Evolutionary conservation across 768 basidiomycete species (phyloP).

Genomic region (Hypholoma fasciculare): DNA sequence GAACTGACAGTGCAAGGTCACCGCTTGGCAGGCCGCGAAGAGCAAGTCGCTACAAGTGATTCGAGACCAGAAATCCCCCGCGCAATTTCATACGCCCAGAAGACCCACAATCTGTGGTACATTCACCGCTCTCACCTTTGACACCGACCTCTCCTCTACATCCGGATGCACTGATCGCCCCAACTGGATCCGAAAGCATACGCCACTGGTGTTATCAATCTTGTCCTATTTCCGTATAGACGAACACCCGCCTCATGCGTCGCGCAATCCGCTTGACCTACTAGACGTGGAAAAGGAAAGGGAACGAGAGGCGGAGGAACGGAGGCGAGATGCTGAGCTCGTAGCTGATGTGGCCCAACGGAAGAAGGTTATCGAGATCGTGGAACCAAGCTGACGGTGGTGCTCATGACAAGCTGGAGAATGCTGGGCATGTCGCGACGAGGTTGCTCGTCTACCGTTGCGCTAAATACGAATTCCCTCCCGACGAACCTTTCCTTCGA

Average conservation of each 20-base stretch:
- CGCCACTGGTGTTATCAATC: slow-evolving; percentile 85
- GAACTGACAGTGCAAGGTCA: slow-evolving; percentile 64
- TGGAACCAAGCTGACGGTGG: slow-evolving; percentile 92
- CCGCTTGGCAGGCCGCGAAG: slow-evolving; percentile 75
- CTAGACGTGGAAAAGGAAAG: slow-evolving; percentile 54
- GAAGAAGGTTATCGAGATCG: slow-evolving; percentile 83
- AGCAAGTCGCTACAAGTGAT: slow-evolving; percentile 77
- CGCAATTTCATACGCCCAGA: slow-evolving; percentile 70
- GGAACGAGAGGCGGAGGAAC: slow-evolving; percentile 68
- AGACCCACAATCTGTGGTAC: slow-evolving; percentile 56
- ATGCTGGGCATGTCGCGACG: slow-evolving; percentile 68
- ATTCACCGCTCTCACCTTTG: slow-evolving; percentile 93
- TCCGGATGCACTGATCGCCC: slow-evolving; percentile 95
- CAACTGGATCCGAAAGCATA: slow-evolving; percentile 99
- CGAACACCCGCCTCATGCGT: slow-evolving; percentile 53
- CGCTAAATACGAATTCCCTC: background rate
- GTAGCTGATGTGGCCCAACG: slow-evolving; percentile 76
- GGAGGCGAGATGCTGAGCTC: slow-evolving; percentile 70
- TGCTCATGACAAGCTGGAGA: slow-evolving; percentile 84
- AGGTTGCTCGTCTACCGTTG: background rate
- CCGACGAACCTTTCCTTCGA: slow-evolving; percentile 89
- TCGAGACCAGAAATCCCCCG: slow-evolving; percentile 77
- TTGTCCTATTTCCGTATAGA: slow-evolving; percentile 88
- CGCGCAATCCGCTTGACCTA: slow-evolving; percentile 54
- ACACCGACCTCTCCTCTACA: slow-evolving; percentile 86